Conservation (phyloP, 768 basidiomycete species). For the Lactarius tabidus region DNA sequence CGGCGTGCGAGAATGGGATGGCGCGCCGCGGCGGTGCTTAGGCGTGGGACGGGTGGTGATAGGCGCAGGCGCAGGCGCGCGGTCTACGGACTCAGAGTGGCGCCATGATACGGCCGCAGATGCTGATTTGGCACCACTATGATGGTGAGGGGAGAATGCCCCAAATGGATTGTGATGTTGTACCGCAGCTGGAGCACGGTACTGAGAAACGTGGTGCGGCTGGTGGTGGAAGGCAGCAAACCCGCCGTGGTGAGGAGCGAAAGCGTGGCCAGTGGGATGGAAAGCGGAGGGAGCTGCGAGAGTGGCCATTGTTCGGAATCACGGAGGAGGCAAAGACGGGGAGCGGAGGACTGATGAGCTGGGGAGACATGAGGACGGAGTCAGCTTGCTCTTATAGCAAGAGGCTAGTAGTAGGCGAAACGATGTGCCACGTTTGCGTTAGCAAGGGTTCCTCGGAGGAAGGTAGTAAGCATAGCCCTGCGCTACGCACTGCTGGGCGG, state of each 20-base stretch:
- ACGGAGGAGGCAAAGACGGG: background rate
- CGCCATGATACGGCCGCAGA: conserved; percentile 19
- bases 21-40: background rate
- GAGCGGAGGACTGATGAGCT: background rate
- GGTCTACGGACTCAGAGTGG: conserved; percentile 3
- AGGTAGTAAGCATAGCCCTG: background rate
- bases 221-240: background rate
- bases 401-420: background rate
- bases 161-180: conserved; percentile 9
- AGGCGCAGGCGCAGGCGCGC: background rate
- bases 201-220: background rate
- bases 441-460: background rate
- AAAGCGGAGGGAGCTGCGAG: background rate
- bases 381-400: background rate
- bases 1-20: conserved; percentile 7
- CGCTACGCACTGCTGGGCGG: background rate
- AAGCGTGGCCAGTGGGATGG: conserved; percentile 8
- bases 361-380: background rate
- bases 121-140: background rate
- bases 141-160: conserved; percentile 17
- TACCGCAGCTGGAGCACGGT: background rate
- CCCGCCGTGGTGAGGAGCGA: background rate
- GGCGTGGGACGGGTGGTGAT: background rate
- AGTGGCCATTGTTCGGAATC: conserved; percentile 17
- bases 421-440: conserved; percentile 4